Evolutionary conservation across 805 yeast genomes (phyloP).

Genomic region (Henningerozyma blattae): DNA sequence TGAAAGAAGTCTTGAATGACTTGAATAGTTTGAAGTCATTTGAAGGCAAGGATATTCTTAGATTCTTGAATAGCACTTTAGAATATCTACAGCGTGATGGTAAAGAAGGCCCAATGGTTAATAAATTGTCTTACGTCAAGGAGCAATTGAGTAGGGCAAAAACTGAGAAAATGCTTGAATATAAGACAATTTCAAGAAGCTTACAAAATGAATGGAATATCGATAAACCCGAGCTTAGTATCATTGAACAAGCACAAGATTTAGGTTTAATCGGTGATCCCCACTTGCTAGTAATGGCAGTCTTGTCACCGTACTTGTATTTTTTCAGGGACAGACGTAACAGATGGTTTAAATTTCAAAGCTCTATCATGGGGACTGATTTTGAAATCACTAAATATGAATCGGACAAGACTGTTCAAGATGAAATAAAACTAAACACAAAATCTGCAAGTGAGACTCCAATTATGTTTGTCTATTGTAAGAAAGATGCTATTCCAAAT

Average conservation of each 20-base stretch:
- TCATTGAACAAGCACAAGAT: conserved; percentile 14
- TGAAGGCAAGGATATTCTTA: conserved; percentile 21
- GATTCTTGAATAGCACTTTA: conserved; percentile 19
- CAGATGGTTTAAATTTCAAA: conserved; percentile 13
- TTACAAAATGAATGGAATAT: conserved; percentile 20
- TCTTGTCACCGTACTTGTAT: conserved; percentile 20
- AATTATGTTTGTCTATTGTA: conserved; percentile 19
- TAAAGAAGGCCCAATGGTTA: conserved; percentile 4
- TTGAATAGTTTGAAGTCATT: conserved; percentile 17
- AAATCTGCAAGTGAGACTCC: conserved; percentile 19
- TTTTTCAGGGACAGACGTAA: conserved; percentile 12
- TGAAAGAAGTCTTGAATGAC: conserved; percentile 11
- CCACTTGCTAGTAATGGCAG: conserved; percentile 15
- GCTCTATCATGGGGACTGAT: conserved; percentile 8
- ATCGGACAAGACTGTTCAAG: conserved; percentile 10
- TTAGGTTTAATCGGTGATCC: conserved; percentile 18
- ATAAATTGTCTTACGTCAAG: conserved; percentile 6
- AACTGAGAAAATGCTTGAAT: conserved; percentile 14
- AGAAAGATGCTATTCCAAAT: conserved; percentile 9
- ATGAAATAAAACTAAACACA: conserved; percentile 14
- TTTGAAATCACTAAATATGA: conserved; percentile 9
- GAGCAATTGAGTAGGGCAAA: conserved; percentile 7
- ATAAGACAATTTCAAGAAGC: conserved; percentile 15
- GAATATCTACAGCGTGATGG: conserved; percentile 14
- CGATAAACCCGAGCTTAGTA: conserved; percentile 15